These are phyloP conservation scores for Platanthera guangdongensis DNA, from an alignment of 106 monocot genomes.

Conservation along the genomic window DNA sequence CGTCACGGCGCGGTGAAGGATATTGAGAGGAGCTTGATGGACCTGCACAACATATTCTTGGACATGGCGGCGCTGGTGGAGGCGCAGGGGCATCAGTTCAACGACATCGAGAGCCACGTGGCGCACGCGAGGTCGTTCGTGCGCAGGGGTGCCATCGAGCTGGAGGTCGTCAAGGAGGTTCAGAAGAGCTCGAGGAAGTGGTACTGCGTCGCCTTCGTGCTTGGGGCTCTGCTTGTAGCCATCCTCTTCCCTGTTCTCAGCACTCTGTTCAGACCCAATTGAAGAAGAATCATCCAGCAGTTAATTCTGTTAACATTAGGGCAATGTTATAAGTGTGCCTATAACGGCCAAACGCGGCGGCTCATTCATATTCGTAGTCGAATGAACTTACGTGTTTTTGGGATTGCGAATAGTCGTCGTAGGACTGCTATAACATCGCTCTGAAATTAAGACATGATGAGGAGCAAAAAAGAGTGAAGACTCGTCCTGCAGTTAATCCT, in stretches of 20 bases:
- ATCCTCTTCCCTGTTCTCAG: conserved; percentile 6
- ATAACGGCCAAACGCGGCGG: too few species aligned
- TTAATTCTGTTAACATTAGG: too few species aligned
- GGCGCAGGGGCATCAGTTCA: conserved; percentile 50
- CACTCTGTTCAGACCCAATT: neutral
- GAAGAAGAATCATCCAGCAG: neutral
- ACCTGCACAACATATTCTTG: conserved; percentile 63
- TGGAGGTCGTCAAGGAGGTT: conserved; percentile 18
- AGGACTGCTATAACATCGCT: too few species aligned
- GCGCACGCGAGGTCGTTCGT: conserved; percentile 50
- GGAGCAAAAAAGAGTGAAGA: too few species aligned
- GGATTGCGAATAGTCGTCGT: too few species aligned
- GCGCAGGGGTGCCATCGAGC: conserved; percentile 34
- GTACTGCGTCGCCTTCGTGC: conserved; percentile 18
- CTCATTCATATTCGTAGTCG: too few species aligned
- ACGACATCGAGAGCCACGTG: conserved; percentile 61
- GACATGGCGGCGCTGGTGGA: conserved; percentile 63
- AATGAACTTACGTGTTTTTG: too few species aligned
- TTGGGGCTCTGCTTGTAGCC: conserved; percentile 1
- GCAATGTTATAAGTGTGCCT: too few species aligned
- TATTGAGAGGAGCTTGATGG: conserved; percentile 42
- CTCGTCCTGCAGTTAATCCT: too few species aligned
- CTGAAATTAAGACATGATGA: too few species aligned
- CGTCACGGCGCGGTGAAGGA: conserved; percentile 47
- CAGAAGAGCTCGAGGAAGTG: conserved; percentile 38